Conservation (phyloP, 2,329 filamentous ascomycete genomes). For the Coniochaeta hoffmannii region DNA sequence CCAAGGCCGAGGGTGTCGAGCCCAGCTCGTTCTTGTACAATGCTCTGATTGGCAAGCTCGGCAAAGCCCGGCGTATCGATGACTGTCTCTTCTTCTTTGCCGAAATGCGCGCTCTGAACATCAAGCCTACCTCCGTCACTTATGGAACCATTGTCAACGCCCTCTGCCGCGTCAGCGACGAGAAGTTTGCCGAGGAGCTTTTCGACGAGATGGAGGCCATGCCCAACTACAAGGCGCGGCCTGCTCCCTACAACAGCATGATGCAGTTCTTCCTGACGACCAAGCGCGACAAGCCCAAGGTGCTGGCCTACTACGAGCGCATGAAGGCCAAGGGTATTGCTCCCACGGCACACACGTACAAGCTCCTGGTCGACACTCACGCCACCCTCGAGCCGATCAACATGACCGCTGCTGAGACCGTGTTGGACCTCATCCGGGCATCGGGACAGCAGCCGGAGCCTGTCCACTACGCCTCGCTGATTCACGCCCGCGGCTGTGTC, state of each 20-base stretch:
- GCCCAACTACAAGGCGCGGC: slow-evolving; percentile 97
- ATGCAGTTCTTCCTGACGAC: slow-evolving; percentile 99
- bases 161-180: slow-evolving; percentile 91
- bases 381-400: slow-evolving; percentile 88
- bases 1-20: slow-evolving; percentile 88
- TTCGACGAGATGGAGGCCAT: slow-evolving; percentile 99
- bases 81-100: slow-evolving; percentile 97
- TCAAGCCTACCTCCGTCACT: slow-evolving; percentile 93
- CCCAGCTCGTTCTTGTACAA: slow-evolving; percentile 98
- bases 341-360: slow-evolving; percentile 94
- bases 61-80: slow-evolving; percentile 94
- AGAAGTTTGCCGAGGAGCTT: slow-evolving; percentile 94
- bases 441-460: slow-evolving; percentile 75
- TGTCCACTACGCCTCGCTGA: slow-evolving; percentile 91
- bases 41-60: slow-evolving; percentile 93
- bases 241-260: slow-evolving; percentile 97
- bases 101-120: slow-evolving; percentile 88
- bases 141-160: slow-evolving; percentile 98
- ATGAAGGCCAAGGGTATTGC: slow-evolving; percentile 84
- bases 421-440: slow-evolving; percentile 70
- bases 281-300: slow-evolving; percentile 92
- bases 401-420: slow-evolving; percentile 77
- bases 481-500: slow-evolving; percentile 93
- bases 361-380: slow-evolving; percentile 91
- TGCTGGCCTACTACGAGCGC: slow-evolving; percentile 87